Percentiles rank a stretch among this genome's conserved stretches.
These are phyloP conservation scores for Quillaja saponaria DNA, from an alignment of 306 rosid species.

Conservation along the genomic window DNA sequence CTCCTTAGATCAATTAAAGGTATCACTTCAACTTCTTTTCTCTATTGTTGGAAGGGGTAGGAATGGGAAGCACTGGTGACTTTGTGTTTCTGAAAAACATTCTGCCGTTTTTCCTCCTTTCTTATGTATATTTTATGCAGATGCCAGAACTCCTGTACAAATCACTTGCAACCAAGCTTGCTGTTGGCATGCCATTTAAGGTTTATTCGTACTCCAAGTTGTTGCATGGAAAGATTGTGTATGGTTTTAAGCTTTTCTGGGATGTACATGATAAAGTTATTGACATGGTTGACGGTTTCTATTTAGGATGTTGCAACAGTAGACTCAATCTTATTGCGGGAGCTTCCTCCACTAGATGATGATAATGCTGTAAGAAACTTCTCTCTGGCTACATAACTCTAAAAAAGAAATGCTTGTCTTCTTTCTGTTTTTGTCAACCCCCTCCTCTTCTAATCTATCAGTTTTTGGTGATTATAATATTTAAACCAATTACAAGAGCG, in stretches of 20 bases:
- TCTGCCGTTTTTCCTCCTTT: slow-evolving; percentile 12
- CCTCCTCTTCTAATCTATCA: background rate
- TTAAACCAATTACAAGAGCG: slow-evolving; percentile 5
- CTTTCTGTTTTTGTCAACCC: slow-evolving; percentile 13
- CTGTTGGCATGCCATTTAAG: slow-evolving; percentile 98
- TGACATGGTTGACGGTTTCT: slow-evolving; percentile 27
- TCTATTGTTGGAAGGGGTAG: background rate
- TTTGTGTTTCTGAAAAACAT: background rate
- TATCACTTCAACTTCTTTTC: slow-evolving; percentile 19
- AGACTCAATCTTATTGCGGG: slow-evolving; percentile 85
- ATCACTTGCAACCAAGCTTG: slow-evolving; percentile 86
- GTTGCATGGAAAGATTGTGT: slow-evolving; percentile 13
- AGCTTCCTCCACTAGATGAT: slow-evolving; percentile 85
- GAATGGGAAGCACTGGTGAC: slow-evolving; percentile 5
- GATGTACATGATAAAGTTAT: slow-evolving; percentile 25
- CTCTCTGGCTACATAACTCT: slow-evolving; percentile 26
- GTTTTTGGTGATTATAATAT: background rate
- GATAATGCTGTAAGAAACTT: slow-evolving; percentile 67
- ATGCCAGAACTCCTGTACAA: slow-evolving; percentile 84
- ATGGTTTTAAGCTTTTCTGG: slow-evolving; percentile 19
- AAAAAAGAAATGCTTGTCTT: slow-evolving; percentile 15
- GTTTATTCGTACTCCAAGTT: slow-evolving; percentile 38
- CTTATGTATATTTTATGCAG: slow-evolving; percentile 40
- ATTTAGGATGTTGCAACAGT: slow-evolving; percentile 96
- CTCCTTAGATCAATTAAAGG: slow-evolving; percentile 86